A percentile compares a stretch with the other conserved stretches of the same genome.
These are phyloP conservation scores for Pharnaceum exiguum DNA, from an alignment of 148 eudicot species.

Conservation along the genomic window DNA sequence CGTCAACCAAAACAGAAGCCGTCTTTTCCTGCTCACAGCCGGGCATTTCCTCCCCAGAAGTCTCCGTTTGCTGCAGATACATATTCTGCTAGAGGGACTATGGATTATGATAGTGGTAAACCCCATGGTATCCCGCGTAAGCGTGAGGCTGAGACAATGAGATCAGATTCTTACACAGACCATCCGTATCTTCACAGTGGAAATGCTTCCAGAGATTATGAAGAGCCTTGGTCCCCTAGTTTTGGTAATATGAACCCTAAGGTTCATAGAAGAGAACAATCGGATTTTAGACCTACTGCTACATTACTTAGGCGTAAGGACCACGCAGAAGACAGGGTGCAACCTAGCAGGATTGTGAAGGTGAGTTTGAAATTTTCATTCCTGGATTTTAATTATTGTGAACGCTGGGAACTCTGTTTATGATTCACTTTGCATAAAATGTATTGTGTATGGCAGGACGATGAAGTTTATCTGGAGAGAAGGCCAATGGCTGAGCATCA, in stretches of 20 bases:
- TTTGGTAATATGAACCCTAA: constrained; percentile 23
- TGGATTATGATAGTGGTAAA: constrained; percentile 18
- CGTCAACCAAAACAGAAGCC: constrained; percentile 23
- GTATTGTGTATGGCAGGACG: constrained; percentile 38
- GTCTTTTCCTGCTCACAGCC: constrained; percentile 18
- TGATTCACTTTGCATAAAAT: constrained; percentile 10
- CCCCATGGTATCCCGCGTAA: constrained; percentile 16
- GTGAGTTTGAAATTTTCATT: constrained; percentile 20
- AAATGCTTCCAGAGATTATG: constrained; percentile 23
- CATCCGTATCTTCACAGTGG: constrained; percentile 28
- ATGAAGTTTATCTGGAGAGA: constrained; percentile 33
- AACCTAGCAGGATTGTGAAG: constrained; percentile 36
- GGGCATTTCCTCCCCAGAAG: constrained; percentile 23
- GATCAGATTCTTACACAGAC: constrained; percentile 24
- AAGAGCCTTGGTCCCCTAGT: constrained; percentile 28
- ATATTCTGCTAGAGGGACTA: constrained; percentile 17
- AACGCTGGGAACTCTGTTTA: background rate
- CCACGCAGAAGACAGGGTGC: constrained; percentile 31
- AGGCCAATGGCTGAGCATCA: constrained; percentile 26
- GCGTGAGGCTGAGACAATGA: constrained; percentile 23
- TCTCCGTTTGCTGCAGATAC: constrained; percentile 20
- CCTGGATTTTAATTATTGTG: background rate
- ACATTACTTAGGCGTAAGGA: constrained; percentile 25
- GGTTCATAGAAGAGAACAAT: constrained; percentile 27
- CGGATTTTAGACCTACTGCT: constrained; percentile 34